Evolutionary conservation across 1,284 basidiomycete species (phyloP), one percentile per base, ranked within the genome.

Genomic region (Cryptococcus maquisensis): DNA sequence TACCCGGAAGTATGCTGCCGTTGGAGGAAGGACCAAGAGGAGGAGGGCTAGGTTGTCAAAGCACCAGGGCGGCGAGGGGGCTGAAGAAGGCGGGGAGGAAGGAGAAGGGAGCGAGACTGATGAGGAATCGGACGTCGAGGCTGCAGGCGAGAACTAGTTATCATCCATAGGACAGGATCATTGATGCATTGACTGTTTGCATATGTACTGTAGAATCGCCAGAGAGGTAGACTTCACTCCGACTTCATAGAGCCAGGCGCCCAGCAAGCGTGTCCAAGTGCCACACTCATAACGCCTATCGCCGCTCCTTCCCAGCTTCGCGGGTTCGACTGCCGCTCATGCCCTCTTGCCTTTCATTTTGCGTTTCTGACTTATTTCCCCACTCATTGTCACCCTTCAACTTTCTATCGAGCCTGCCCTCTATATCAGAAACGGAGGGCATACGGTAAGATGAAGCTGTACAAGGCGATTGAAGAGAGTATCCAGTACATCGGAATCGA

Each of bases 1-100:
- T 0, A 86, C 86, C 67, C 82, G 94, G 46, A 98, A 98, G 75
- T 91, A 92, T 66, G 79, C 84, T 12, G 56, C 54, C 10, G 52
- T 28, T 49, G n/a, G 47, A 28, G 35, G 53, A 9, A 59, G 55
- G 54, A 40, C 44, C 44, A 58, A 51, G 43, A 41, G 37, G 50
- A 53, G 49, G 54, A 37, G 32, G 49, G 56, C 45, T 56, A 47
- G 57, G 44, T 16, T 57, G 36, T 37, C 28, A 21, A 24, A 37
- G 18, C 28, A 28, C 15, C 15, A 15, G 13, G 44, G 24, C 4
- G 46, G 18, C 5, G 36, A 23, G 15, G 20, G 13, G 15, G 35
- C 20, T 15, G 18, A 9, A 7, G 35, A 48, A 21, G 26, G 24
- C 13, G 42, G 23, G 16, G 23, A 45, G 24, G 26, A 45, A 9